Evolutionary conservation across 164 flowering plant species (phyloP).

Genomic region (Nymphaea colorata): DNA sequence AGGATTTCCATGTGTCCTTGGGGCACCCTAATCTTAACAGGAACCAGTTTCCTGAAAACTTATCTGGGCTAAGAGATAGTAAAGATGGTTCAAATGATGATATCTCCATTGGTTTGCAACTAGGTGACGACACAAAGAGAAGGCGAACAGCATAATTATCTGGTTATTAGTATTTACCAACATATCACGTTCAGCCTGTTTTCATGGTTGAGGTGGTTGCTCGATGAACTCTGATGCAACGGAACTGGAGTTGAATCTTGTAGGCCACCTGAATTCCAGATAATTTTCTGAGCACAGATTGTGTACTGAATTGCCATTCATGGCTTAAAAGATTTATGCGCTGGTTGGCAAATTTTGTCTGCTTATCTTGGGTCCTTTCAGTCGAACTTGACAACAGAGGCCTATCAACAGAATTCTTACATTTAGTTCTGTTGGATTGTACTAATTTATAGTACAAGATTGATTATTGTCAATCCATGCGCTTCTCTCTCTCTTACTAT

Average conservation of each 20-base stretch:
- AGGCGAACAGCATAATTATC: not conserved
- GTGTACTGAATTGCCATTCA: not conserved
- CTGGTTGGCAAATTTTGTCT: not conserved
- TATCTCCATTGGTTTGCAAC: not conserved
- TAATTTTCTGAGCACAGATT: not conserved
- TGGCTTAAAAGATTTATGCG: not conserved
- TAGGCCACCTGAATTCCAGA: not conserved
- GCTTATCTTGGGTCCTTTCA: too few relatives aligned
- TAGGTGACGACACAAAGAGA: not conserved
- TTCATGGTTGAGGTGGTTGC: not conserved
- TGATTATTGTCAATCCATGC: too few relatives aligned
- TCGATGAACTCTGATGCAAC: not conserved
- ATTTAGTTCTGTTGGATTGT: too few relatives aligned
- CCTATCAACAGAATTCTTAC: too few relatives aligned
- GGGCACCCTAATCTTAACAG: not conserved
- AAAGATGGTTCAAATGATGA: slow-evolving; percentile 3
- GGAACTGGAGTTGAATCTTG: not conserved
- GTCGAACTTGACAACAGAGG: too few relatives aligned
- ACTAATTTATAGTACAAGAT: too few relatives aligned
- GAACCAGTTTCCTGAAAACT: not conserved
- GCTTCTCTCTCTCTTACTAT: too few relatives aligned
- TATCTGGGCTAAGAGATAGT: not conserved
- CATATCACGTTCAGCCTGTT: not conserved
- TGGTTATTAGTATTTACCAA: not conserved
- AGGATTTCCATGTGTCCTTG: slow-evolving; percentile 2